These are phyloP conservation scores for Stagonosporopsis cucurbitacearum DNA, from an alignment of 2,329 filamentous ascomycete species.

Conservation along the genomic window DNA sequence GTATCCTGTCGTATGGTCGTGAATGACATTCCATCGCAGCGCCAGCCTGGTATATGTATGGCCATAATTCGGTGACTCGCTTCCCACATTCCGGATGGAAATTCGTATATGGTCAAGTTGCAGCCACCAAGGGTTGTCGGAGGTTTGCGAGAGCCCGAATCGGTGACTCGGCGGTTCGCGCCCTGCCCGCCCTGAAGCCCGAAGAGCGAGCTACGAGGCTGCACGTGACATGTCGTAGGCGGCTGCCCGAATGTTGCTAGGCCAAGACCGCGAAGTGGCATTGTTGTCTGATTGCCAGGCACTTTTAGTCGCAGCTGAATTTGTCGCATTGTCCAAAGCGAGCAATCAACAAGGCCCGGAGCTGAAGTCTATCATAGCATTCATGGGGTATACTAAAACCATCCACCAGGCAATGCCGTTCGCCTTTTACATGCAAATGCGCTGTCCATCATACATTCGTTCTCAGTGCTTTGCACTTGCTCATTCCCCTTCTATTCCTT, in stretches of 20 bases:
- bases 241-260: no score
- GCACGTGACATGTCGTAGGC: background rate
- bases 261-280: no score
- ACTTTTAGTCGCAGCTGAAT: background rate
- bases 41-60: background rate
- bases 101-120: background rate
- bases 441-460: background rate
- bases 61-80: background rate
- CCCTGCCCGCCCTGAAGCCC: background rate
- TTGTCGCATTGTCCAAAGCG: background rate
- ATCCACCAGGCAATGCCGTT: constrained; percentile 2
- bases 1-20: background rate
- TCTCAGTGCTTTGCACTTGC: no score
- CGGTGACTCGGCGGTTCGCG: background rate
- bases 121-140: background rate
- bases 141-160: background rate
- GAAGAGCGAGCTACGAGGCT: constrained; percentile 1
- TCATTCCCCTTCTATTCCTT: background rate
- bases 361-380: constrained; percentile 15
- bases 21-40: background rate
- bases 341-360: no score
- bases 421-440: background rate
- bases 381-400: constrained; percentile 33
- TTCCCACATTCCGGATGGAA: background rate
- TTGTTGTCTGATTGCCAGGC: background rate